Evolutionary conservation across 768 basidiomycete species (phyloP).

Genomic region (Phlebiopsis flavidoalba): DNA sequence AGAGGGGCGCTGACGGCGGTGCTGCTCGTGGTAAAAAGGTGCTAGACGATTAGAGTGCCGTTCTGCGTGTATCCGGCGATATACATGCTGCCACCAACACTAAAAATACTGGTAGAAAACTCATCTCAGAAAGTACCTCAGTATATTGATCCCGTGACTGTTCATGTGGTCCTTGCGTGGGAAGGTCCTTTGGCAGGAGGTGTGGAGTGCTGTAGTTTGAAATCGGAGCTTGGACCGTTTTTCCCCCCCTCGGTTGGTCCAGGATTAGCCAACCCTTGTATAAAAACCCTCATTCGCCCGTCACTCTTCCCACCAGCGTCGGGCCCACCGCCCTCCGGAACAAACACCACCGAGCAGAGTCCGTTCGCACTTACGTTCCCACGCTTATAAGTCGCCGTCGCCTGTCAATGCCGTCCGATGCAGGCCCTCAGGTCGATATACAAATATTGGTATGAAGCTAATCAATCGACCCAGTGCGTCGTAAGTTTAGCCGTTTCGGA

Average conservation of each 20-base stretch:
- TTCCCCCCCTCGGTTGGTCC: constrained; percentile 18
- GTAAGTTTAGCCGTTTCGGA: constrained; percentile 54
- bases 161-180: constrained; percentile 42
- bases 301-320: constrained; percentile 29
- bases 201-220: constrained; percentile 38
- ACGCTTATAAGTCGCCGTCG: constrained; percentile 13
- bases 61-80: background rate
- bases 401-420: constrained; percentile 27
- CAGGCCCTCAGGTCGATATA: too few relatives aligned
- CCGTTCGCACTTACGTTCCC: constrained; percentile 4
- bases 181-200: constrained; percentile 24
- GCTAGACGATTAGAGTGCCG: background rate
- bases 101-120: background rate
- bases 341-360: constrained; percentile 13
- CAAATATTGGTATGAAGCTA: constrained; percentile 97
- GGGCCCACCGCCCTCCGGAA: constrained; percentile 27
- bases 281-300: constrained; percentile 22
- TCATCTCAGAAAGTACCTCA: background rate
- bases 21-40: background rate
- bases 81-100: background rate
- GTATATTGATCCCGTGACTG: background rate
- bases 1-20: background rate
- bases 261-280: constrained; percentile 27
- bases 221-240: constrained; percentile 27
- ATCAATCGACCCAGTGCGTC: constrained; percentile 54